phyloP scores from a whole-genome alignment of 306 rosid species.

The Gleditsia sinensis region DNA sequence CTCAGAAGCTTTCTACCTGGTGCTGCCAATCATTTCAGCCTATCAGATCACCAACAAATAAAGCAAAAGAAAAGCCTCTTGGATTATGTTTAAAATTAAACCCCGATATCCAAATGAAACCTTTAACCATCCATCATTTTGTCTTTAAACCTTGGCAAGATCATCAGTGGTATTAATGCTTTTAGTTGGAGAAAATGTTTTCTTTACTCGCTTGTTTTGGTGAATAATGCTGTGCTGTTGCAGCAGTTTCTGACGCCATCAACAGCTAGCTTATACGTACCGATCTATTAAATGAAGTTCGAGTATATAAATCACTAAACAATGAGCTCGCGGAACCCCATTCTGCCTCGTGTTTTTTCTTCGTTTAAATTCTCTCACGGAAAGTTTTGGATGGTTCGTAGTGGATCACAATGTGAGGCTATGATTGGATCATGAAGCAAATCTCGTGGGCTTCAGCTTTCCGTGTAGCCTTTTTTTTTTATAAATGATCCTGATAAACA shows the following conservation, averaged over 20 bases:
- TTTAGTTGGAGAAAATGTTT: constrained; percentile 23
- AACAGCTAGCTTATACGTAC: neutral
- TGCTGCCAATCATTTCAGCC: constrained; percentile 8
- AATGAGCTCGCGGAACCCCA: constrained; percentile 10
- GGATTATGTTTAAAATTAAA: no score
- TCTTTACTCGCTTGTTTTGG: constrained; percentile 12
- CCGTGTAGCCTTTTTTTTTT: constrained; percentile 36
- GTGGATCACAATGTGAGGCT: constrained; percentile 57
- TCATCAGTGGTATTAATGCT: neutral
- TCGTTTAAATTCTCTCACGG: constrained; percentile 12
- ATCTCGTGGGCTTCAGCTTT: constrained; percentile 64
- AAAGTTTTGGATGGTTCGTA: constrained; percentile 45
- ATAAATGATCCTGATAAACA: constrained; percentile 13
- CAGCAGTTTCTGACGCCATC: neutral
- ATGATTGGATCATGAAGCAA: constrained; percentile 76
- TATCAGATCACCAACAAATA: neutral
- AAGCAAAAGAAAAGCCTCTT: neutral
- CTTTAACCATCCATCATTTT: neutral
- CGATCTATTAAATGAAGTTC: constrained; percentile 20
- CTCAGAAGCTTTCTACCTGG: constrained; percentile 4
- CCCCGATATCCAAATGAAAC: no score
- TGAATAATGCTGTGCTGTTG: constrained; percentile 10
- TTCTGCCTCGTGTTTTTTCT: neutral
- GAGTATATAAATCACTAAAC: constrained; percentile 32
- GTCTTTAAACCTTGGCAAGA: neutral